These are phyloP conservation scores for Athelia psychrophila DNA, from an alignment of 1,284 basidiomycete genomes.

Conservation along the genomic window DNA sequence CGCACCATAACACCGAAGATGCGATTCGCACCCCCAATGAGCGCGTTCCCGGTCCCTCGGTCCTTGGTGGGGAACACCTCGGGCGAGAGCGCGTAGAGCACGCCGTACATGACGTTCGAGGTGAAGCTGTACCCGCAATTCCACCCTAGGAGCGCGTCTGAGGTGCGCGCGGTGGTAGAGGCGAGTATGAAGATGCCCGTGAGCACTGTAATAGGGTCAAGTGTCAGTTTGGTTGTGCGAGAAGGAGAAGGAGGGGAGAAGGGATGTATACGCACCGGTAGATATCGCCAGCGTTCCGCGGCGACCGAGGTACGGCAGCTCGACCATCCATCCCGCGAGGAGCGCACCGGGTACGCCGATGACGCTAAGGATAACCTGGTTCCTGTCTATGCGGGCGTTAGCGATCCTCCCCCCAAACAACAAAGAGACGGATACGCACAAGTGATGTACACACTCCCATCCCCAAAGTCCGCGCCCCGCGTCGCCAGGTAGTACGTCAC, in stretches of 20 bases:
- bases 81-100: slow-evolving; percentile 63
- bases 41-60: slow-evolving; percentile 70
- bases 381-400: too few relatives aligned
- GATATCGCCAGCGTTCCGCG: slow-evolving; percentile 61
- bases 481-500: slow-evolving; percentile 57
- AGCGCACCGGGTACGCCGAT: slow-evolving; percentile 69
- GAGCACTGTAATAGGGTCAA: slow-evolving; percentile 39
- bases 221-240: slow-evolving; percentile 14
- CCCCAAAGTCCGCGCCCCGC: slow-evolving; percentile 62
- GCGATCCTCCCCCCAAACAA: too few relatives aligned
- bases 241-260: slow-evolving; percentile 1
- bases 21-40: slow-evolving; percentile 57
- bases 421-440: not conserved
- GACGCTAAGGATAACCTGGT: slow-evolving; percentile 62
- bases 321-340: slow-evolving; percentile 57
- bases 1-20: slow-evolving; percentile 62
- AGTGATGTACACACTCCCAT: slow-evolving; percentile 59
- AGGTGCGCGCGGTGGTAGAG: slow-evolving; percentile 62
- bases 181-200: slow-evolving; percentile 71
- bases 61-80: slow-evolving; percentile 73
- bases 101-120: slow-evolving; percentile 72
- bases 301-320: slow-evolving; percentile 56
- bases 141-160: slow-evolving; percentile 65
- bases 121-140: slow-evolving; percentile 68
- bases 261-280: slow-evolving; percentile 17